Percentiles rank a stretch among this genome's conserved stretches.
These are phyloP conservation scores for Ophiostoma sp. DNA, from an alignment of 2,329 filamentous ascomycete species.

Conservation along the genomic window DNA sequence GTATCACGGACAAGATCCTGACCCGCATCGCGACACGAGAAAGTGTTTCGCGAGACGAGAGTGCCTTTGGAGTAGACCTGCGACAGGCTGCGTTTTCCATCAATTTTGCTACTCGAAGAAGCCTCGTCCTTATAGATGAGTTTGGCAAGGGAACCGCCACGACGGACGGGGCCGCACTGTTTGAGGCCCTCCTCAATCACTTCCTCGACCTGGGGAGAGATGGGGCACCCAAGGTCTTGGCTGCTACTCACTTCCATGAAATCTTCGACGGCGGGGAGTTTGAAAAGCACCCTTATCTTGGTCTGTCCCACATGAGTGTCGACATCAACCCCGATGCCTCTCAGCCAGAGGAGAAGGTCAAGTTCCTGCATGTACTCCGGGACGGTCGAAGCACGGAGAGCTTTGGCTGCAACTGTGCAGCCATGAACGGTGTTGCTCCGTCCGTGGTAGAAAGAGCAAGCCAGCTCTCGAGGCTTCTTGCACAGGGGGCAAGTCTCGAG, in stretches of 20 bases:
- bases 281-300: constrained; percentile 43
- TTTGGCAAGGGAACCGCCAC: constrained; percentile 65
- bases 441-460: constrained; percentile 71
- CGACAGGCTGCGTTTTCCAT: constrained; percentile 78
- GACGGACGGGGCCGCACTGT: constrained; percentile 53
- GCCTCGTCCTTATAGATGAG: constrained; percentile 85
- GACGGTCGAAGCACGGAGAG: constrained; percentile 69
- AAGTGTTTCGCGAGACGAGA: constrained; percentile 54
- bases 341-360: constrained; percentile 56
- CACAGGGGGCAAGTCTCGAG: constrained; percentile 69
- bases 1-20: constrained; percentile 86
- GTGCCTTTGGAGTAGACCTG: constrained; percentile 69
- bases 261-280: constrained; percentile 63
- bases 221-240: constrained; percentile 51
- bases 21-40: constrained; percentile 75
- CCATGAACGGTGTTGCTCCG: constrained; percentile 73
- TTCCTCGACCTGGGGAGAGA: constrained; percentile 43
- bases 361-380: constrained; percentile 66
- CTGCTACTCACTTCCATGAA: constrained; percentile 63
- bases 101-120: constrained; percentile 66
- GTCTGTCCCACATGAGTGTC: constrained; percentile 68
- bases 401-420: constrained; percentile 80
- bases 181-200: constrained; percentile 53
- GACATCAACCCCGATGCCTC: constrained; percentile 49
- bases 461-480: constrained; percentile 61